Evolutionary conservation across 1,139 yeast genomes (phyloP).

Genomic region (Kurtzmaniella quercitrusa): DNA sequence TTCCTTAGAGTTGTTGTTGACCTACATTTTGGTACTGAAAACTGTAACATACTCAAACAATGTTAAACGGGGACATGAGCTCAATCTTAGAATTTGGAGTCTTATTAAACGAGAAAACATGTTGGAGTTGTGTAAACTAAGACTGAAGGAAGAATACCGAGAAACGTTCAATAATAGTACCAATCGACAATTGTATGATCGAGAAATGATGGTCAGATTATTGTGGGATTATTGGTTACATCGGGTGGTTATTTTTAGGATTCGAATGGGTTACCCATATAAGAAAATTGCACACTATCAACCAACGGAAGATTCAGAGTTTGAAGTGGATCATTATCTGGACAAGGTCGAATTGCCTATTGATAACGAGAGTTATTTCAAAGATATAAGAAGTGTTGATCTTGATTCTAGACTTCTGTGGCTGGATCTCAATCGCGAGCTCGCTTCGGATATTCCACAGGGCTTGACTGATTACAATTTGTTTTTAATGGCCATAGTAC

Average conservation of each 20-base stretch:
- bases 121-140: slow-evolving; percentile 15
- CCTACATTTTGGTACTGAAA: slow-evolving; percentile 17
- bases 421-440: slow-evolving; percentile 5
- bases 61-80: slow-evolving; percentile 10
- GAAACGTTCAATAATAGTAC: slow-evolving; percentile 10
- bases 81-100: slow-evolving; percentile 17
- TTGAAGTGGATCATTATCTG: slow-evolving; percentile 13
- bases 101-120: slow-evolving; percentile 23
- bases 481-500: neutral
- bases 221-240: slow-evolving; percentile 42
- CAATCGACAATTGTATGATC: slow-evolving; percentile 29
- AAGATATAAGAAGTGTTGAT: slow-evolving; percentile 3
- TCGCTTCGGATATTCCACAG: slow-evolving; percentile 1
- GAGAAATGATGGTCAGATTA: slow-evolving; percentile 32
- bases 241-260: slow-evolving; percentile 26
- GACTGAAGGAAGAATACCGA: slow-evolving; percentile 14
- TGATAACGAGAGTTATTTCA: slow-evolving; percentile 10
- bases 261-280: slow-evolving; percentile 39
- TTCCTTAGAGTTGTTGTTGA: slow-evolving; percentile 20
- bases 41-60: slow-evolving; percentile 12
- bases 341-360: slow-evolving; percentile 14
- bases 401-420: slow-evolving; percentile 3
- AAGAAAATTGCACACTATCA: slow-evolving; percentile 9
- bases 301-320: slow-evolving; percentile 3
- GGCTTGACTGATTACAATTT: neutral